phyloP scores from a whole-genome alignment of 2,329 filamentous ascomycete species.

The Clonostachys solani region DNA sequence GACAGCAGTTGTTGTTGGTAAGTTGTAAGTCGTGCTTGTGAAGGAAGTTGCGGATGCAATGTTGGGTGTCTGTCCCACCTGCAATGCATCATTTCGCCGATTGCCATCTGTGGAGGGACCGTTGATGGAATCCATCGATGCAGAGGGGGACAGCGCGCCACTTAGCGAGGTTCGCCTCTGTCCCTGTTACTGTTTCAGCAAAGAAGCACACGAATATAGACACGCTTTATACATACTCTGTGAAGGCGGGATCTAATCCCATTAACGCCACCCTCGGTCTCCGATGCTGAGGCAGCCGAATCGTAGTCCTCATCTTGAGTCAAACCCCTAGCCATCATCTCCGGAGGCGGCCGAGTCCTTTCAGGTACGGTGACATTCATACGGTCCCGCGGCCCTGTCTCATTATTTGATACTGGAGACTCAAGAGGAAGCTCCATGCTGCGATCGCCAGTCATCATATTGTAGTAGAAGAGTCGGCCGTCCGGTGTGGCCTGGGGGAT shows the following conservation, averaged over 20 bases:
- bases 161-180: slow-evolving; percentile 56
- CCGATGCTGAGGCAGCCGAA: slow-evolving; percentile 77
- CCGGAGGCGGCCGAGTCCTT: slow-evolving; percentile 81
- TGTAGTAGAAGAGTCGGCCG: slow-evolving; percentile 94
- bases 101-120: slow-evolving; percentile 57
- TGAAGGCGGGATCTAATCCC: not conserved
- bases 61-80: slow-evolving; percentile 40
- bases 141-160: slow-evolving; percentile 76
- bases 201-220: not conserved
- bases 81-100: slow-evolving; percentile 51
- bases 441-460: slow-evolving; percentile 92
- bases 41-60: slow-evolving; percentile 59
- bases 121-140: slow-evolving; percentile 88
- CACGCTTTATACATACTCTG: not conserved
- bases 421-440: slow-evolving; percentile 94
- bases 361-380: slow-evolving; percentile 87
- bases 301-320: slow-evolving; percentile 87
- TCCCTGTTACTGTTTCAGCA: not conserved
- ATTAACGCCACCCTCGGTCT: slow-evolving; percentile 68
- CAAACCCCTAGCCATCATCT: slow-evolving; percentile 82
- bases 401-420: slow-evolving; percentile 74
- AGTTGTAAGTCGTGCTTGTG: slow-evolving; percentile 51
- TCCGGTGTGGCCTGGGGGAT: slow-evolving; percentile 95
- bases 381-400: slow-evolving; percentile 82
- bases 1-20: slow-evolving; percentile 56